phyloP scores from a whole-genome alignment of 2,329 filamentous ascomycete species.

The Diatrype stigma region DNA sequence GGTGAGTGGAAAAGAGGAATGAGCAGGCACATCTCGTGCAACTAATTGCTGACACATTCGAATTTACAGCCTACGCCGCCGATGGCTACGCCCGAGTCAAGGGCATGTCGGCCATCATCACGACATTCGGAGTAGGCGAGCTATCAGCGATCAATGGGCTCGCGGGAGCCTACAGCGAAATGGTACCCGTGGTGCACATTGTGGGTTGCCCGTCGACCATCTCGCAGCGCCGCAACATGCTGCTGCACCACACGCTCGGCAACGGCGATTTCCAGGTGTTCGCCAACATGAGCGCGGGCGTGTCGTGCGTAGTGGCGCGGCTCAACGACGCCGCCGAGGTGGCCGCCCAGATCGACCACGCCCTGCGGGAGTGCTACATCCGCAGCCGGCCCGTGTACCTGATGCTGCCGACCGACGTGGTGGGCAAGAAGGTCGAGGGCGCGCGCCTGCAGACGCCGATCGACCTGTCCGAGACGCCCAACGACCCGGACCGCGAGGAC shows the following conservation, averaged over 20 bases:
- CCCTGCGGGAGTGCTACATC: constrained; percentile 69
- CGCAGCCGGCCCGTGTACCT: constrained; percentile 78
- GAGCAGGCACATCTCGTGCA: not conserved
- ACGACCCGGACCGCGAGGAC: constrained; percentile 68
- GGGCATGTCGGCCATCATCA: constrained; percentile 65
- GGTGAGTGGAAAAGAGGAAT: constrained; percentile 38
- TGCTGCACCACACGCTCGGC: constrained; percentile 67
- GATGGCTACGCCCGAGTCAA: constrained; percentile 75
- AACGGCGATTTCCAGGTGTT: constrained; percentile 83
- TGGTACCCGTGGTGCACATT: constrained; percentile 63
- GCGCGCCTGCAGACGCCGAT: constrained; percentile 66
- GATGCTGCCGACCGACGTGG: constrained; percentile 77
- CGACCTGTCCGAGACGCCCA: constrained; percentile 58
- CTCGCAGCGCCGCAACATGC: constrained; percentile 41
- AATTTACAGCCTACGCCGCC: constrained; percentile 62
- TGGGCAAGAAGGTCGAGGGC: constrained; percentile 71
- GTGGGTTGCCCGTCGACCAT: constrained; percentile 46
- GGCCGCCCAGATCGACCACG: constrained; percentile 71
- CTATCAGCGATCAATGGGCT: constrained; percentile 71
- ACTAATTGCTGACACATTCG: constrained; percentile 6
- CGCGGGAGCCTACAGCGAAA: constrained; percentile 70
- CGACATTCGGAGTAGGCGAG: constrained; percentile 72
- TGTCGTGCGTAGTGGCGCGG: constrained; percentile 68
- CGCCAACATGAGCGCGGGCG: constrained; percentile 67
- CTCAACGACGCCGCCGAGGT: constrained; percentile 67